Base-by-base conservation (phyloP, 1,284 basidiomycete genomes). In the Trichosporon ovoides region DNA sequence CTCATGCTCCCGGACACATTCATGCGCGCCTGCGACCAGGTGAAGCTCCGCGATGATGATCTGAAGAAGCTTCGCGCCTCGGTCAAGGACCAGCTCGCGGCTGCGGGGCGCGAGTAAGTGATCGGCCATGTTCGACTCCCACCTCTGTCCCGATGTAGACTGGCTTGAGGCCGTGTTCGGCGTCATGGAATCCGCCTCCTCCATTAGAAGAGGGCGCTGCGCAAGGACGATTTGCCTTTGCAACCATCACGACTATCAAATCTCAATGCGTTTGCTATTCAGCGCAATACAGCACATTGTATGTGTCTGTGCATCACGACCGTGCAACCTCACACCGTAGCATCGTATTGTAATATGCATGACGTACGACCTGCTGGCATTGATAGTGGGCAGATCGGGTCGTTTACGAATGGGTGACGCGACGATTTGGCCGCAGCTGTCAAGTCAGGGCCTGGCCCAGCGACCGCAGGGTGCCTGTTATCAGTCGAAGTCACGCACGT, bases 41-140 rank as follows among this genome's bases (percentile, higher is more conserved):
- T 76, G 52, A 73, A 68, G 58, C 68, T 73, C 38, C 63, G 67
- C 38, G 74, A 77, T 22, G 73, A 76, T 37, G 75, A 75, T 59
- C 65, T 71, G 37, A 70, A 66, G 60, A 68, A 67, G 52, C 58
- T 75, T 57, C 66, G 72, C 24, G 48, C 33, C 3, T 61, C 60
- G 24, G 73, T 74, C 43, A 72, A 76, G 65, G 68, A 68, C 61
- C 68, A 70, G 56, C 36, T 72, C 57, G 52, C 38, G 18, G 43
- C 37, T 7, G 43, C 43, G 4, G 43, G 43, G 7, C 43, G 43
- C 43, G 43, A 48, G 22, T 48, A 48, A 16, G 16, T 24, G 40
- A 18, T 24, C 28, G 20, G 13, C 40, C n/a, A n/a, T n/a, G 28
- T 31, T n/a, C 12, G 24, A 11, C 16, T 24, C 43, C 28, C 43